phyloP scores from a whole-genome alignment of 208 protist genomes.

The Acanthamoeba divionensis region DNA sequence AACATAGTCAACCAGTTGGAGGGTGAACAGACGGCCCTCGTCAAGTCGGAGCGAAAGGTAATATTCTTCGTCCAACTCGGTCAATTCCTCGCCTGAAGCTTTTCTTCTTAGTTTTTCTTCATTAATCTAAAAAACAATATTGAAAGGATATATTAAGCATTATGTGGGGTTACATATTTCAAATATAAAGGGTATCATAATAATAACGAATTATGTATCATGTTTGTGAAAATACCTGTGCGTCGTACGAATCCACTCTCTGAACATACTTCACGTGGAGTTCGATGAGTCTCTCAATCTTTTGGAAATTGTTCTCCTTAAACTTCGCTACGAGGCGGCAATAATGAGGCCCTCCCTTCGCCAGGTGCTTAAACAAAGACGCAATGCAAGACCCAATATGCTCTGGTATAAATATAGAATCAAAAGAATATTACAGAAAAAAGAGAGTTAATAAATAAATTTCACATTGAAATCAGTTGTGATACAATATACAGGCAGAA shows the following conservation, averaged over 20 bases:
- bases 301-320: slow-evolving; percentile 73
- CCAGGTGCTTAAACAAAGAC: slow-evolving; percentile 64
- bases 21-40: slow-evolving; percentile 67
- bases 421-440: neutral
- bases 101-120: neutral
- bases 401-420: slow-evolving; percentile 41
- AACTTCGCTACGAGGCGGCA: slow-evolving; percentile 71
- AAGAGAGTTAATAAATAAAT: neutral
- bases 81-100: slow-evolving; percentile 37
- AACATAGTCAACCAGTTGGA: slow-evolving; percentile 65
- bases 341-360: neutral
- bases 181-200: neutral
- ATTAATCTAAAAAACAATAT: too few species aligned
- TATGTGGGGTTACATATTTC: neutral
- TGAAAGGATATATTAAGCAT: neutral
- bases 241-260: neutral
- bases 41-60: slow-evolving; percentile 51
- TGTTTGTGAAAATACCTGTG: neutral
- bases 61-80: slow-evolving; percentile 59
- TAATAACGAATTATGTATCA: neutral
- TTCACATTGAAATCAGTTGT: too few species aligned
- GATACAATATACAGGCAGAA: neutral
- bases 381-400: slow-evolving; percentile 58
- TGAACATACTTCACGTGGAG: slow-evolving; percentile 67
- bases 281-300: slow-evolving; percentile 68